Evolutionary conservation across 2,329 filamentous ascomycete species (phyloP).

Genomic region (Periconia sp.): DNA sequence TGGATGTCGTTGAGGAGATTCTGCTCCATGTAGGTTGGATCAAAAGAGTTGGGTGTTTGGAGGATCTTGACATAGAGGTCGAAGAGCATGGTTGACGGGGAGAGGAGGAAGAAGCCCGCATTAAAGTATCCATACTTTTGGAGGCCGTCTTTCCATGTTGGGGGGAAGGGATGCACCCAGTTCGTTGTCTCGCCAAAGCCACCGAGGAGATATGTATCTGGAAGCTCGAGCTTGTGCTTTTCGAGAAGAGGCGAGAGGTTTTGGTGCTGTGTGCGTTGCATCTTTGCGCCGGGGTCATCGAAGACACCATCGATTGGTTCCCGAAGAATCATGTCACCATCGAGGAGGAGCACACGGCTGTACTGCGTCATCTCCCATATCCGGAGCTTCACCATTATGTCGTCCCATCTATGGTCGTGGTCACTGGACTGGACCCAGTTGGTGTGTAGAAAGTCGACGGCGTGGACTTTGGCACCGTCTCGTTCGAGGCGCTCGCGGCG

Average conservation of each 20-base stretch:
- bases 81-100: conserved; percentile 46
- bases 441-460: conserved; percentile 39
- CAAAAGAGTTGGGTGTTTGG: conserved; percentile 44
- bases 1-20: conserved; percentile 52
- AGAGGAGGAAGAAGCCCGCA: conserved; percentile 49
- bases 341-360: conserved; percentile 41
- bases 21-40: conserved; percentile 48
- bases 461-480: conserved; percentile 48
- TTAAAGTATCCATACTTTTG: conserved; percentile 35
- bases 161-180: conserved; percentile 40
- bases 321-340: conserved; percentile 43
- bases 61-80: conserved; percentile 36
- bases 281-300: conserved; percentile 28
- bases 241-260: neutral
- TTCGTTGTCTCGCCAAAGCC: conserved; percentile 37
- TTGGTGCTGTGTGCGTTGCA: neutral
- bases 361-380: conserved; percentile 48
- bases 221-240: neutral
- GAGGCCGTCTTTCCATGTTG: conserved; percentile 8
- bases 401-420: conserved; percentile 4
- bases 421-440: neutral
- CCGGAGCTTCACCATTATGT: conserved; percentile 47
- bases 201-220: conserved; percentile 45
- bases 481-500: conserved; percentile 33
- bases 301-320: conserved; percentile 42